phyloP scores from a whole-genome alignment of 768 basidiomycete genomes.

The Psilocybe tampanensis region DNA sequence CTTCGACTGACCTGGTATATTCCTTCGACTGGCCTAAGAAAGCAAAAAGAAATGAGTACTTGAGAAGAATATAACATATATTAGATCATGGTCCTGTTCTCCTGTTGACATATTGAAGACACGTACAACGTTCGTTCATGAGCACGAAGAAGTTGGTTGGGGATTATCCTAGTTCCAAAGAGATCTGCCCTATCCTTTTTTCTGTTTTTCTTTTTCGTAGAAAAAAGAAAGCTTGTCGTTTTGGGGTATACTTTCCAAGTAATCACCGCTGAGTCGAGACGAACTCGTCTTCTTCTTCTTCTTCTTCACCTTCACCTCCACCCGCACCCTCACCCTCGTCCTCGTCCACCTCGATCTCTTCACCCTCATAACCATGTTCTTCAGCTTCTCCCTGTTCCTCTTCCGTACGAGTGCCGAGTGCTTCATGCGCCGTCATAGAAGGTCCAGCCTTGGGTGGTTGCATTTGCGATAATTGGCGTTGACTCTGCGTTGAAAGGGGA shows the following conservation, averaged over 20 bases:
- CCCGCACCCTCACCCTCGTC: too few species aligned
- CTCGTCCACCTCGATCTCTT: slow-evolving; percentile 31
- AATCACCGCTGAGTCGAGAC: slow-evolving; percentile 43
- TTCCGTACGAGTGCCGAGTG: slow-evolving; percentile 12
- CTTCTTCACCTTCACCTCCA: too few species aligned
- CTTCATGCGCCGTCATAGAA: slow-evolving; percentile 7
- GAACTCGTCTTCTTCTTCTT: slow-evolving; percentile 31
- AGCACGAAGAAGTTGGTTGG: slow-evolving; percentile 8
- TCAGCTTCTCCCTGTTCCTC: not conserved
- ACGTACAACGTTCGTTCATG: slow-evolving; percentile 20
- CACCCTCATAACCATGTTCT: slow-evolving; percentile 17
- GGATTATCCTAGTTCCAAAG: slow-evolving; percentile 4
- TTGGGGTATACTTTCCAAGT: not conserved
- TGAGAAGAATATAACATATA: not conserved
- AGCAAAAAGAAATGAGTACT: too few species aligned
- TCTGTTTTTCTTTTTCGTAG: too few species aligned
- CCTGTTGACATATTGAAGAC: slow-evolving; percentile 8
- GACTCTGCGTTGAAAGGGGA: too few species aligned
- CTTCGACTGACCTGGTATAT: too few species aligned
- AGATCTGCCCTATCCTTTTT: not conserved
- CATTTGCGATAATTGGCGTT: slow-evolving; percentile 25
- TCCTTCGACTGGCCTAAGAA: too few species aligned
- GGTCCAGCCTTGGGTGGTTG: not conserved
- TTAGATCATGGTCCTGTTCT: slow-evolving; percentile 8
- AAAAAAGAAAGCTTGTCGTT: too few species aligned